Evolutionary conservation across 331 rosid genomes (phyloP).

Genomic region (Malus hybrid): DNA sequence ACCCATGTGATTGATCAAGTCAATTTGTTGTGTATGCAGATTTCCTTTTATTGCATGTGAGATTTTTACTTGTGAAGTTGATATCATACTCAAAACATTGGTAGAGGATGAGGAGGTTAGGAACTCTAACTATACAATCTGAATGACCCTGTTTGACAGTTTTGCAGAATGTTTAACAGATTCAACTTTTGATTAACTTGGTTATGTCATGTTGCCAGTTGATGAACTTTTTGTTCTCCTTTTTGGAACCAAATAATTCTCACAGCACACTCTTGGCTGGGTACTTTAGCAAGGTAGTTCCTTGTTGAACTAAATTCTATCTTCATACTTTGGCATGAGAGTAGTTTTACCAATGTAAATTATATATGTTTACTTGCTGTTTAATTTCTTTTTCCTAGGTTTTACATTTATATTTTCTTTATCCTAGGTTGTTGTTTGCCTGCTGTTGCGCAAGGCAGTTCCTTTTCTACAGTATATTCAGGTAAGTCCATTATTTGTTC

Average conservation of each 20-base stretch:
- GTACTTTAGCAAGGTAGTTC: constrained; percentile 89
- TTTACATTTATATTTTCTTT: constrained; percentile 20
- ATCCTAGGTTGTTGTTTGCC: constrained; percentile 90
- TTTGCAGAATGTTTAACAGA: neutral
- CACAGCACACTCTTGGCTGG: constrained; percentile 91
- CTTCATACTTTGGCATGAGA: neutral
- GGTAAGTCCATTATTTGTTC: constrained; percentile 44
- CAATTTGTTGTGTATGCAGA: constrained; percentile 43
- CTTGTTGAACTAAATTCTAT: constrained; percentile 18
- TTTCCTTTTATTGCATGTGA: constrained; percentile 96
- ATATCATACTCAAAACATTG: constrained; percentile 80
- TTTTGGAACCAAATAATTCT: constrained; percentile 69
- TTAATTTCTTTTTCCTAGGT: neutral
- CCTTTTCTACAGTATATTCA: constrained; percentile 85
- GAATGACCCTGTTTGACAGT: constrained; percentile 1
- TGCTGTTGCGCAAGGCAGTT: constrained; percentile 91
- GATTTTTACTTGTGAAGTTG: constrained; percentile 97
- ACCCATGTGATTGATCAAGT: constrained; percentile 20
- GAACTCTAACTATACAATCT: constrained; percentile 5
- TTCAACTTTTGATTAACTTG: constrained; percentile 23
- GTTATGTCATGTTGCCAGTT: constrained; percentile 52
- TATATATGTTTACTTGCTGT: neutral
- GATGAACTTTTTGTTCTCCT: constrained; percentile 86
- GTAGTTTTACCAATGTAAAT: neutral
- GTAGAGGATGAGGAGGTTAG: constrained; percentile 95